Conservation (phyloP, 768 basidiomycete species). For the Gymnopilus dilepis region DNA sequence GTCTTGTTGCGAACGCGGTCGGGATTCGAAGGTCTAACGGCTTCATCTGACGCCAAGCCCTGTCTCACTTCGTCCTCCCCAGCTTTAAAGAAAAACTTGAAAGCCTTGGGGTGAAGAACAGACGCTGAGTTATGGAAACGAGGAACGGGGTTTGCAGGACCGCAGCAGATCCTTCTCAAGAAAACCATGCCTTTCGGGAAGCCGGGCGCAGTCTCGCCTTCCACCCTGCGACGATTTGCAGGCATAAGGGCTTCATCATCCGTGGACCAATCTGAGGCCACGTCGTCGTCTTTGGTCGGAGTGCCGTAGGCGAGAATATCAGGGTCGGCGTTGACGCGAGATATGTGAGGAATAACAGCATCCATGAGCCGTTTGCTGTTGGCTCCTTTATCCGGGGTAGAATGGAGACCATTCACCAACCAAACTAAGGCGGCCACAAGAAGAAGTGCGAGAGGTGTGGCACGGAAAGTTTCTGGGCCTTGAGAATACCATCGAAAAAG, state of each 20-base stretch:
- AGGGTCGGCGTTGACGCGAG: not conserved
- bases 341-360: slow-evolving; percentile 18
- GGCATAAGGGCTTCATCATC: not conserved
- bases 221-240: not conserved
- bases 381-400: slow-evolving; percentile 22
- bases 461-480: not conserved
- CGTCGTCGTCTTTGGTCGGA: slow-evolving; percentile 3
- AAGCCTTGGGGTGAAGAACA: not conserved
- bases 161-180: not conserved
- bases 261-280: not conserved
- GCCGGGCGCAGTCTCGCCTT: not conserved
- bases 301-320: slow-evolving; percentile 18
- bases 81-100: not conserved
- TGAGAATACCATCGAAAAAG: not conserved
- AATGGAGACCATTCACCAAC: slow-evolving; percentile 25
- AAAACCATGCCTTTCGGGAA: not conserved
- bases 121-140: not conserved
- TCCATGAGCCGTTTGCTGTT: slow-evolving; percentile 18
- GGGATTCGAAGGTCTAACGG: not conserved
- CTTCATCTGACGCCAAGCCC: not conserved
- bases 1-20: slow-evolving; percentile 3
- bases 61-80: not conserved
- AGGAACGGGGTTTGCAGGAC: not conserved
- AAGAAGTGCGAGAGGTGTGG: no score
- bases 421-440: slow-evolving; percentile 21